Conservation (phyloP, 306 rosid genomes). For the Ormosia emarginata region DNA sequence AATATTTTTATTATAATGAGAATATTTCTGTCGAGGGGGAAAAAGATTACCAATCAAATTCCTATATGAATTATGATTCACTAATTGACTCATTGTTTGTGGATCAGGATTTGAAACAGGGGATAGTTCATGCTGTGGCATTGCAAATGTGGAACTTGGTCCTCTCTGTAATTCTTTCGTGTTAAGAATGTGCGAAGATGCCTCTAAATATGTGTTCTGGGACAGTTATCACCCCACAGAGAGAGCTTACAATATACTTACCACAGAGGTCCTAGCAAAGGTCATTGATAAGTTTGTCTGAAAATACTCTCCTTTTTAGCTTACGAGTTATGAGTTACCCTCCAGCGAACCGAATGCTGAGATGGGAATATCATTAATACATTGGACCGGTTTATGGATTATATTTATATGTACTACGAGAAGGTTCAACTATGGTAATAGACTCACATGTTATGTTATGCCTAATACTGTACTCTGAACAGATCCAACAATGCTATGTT, state of each 20-base stretch:
- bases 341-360: not conserved
- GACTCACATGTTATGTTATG: not conserved
- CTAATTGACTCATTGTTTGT: not conserved
- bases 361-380: not conserved
- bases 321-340: not conserved
- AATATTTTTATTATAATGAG: not conserved
- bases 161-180: constrained; percentile 29
- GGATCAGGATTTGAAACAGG: constrained; percentile 47
- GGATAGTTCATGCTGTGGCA: constrained; percentile 52
- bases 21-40: too few relatives aligned
- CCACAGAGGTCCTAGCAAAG: not conserved
- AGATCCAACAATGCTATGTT: not conserved
- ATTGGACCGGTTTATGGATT: not conserved
- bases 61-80: too few relatives aligned
- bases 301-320: not conserved
- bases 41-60: too few relatives aligned
- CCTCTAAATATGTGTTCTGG: constrained; percentile 58
- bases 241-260: constrained; percentile 13
- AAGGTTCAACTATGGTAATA: not conserved
- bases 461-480: not conserved
- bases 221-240: constrained; percentile 63
- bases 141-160: constrained; percentile 43
- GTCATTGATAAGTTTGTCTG: constrained; percentile 30
- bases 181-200: constrained; percentile 28
- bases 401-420: not conserved